A percentile compares a stretch with the other conserved stretches of the same genome.
These are phyloP conservation scores for cucumber (Cucumis sativus) DNA, from an alignment of 306 rosid species.

Conservation along the genomic window DNA sequence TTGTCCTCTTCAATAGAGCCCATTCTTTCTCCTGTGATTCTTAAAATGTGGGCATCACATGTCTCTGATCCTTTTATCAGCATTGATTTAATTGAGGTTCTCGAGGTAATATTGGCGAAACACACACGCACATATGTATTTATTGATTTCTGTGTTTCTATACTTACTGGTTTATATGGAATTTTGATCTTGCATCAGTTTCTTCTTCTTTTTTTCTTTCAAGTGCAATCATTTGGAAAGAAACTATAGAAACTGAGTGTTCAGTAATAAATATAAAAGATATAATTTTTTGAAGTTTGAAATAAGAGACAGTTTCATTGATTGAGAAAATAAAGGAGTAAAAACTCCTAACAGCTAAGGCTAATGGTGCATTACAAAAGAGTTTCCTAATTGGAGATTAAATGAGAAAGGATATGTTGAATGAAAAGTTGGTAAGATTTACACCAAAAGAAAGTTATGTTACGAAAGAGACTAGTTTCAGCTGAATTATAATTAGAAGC, in stretches of 20 bases:
- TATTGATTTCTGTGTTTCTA: too few relatives aligned
- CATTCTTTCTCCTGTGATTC: constrained; percentile 68
- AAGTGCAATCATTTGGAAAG: background rate
- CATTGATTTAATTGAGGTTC: constrained; percentile 83
- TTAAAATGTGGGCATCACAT: constrained; percentile 72
- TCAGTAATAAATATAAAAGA: background rate
- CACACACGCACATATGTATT: too few relatives aligned
- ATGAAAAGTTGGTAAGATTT: too few relatives aligned
- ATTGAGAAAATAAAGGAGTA: too few relatives aligned
- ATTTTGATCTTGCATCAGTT: background rate
- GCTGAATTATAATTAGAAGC: background rate
- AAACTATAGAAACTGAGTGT: background rate
- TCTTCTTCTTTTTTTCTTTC: background rate
- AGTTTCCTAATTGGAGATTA: too few relatives aligned
- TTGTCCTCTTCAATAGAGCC: constrained; percentile 49
- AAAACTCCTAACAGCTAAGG: too few relatives aligned
- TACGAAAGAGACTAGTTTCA: background rate
- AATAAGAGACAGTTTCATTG: too few relatives aligned
- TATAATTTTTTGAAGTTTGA: too few relatives aligned
- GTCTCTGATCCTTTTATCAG: constrained; percentile 90
- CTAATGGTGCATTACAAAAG: too few relatives aligned
- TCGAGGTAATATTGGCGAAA: constrained; percentile 56
- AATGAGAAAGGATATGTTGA: too few relatives aligned
- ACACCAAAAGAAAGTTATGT: background rate
- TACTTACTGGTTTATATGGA: background rate